Base-by-base conservation (phyloP, 2,329 filamentous ascomycete species). In the Lachnellula arida region DNA sequence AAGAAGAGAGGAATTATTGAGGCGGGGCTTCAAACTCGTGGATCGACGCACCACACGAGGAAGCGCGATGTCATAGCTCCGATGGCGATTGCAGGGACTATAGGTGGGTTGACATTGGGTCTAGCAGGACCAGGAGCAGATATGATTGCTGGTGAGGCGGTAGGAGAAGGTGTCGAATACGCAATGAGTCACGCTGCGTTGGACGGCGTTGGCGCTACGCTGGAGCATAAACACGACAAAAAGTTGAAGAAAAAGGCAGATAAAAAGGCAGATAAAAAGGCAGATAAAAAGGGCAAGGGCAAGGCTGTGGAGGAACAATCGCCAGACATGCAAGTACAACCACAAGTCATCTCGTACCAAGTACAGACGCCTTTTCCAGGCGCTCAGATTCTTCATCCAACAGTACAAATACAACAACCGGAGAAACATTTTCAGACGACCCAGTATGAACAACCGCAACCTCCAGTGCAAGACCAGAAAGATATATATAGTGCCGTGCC, bases 1-100 rank as follows among this genome's bases (percentile, higher is more conserved):
- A 75, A 72, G 58, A 75, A 76, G 54, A 66, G 73, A 5, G 71
- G 72, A 19, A 75, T 76, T 0, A 74, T 76, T 51, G 72, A 74
- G 53, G 65, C 60, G 5, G 71, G 74, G 22, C 67, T 76, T 1
- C 66, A 72, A 35, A 60, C 61, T 3, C 65, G 70, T 8, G 67
- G 71, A 4, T 59, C 65, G 3, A 70, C 67, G 0, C 72, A 76
- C 44, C 67, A 71, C 25, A 73, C 72, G 0, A 69, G 75, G 47
- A 76, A 75, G 52, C 65, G 72, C 1, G 73, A 74, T 53, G 72
- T 76, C 0, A 54, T 77, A 0, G 71, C 69, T 1, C 73, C 72
- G 14, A 69, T 73, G 64, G 72, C 72, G 0, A 63, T 75, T 4
- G 70, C 72, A 17, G 73, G 72, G 0, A 71, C 70, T 0, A 68